Conservation (phyloP, 768 basidiomycete genomes). For the Lentinula sp. region DNA sequence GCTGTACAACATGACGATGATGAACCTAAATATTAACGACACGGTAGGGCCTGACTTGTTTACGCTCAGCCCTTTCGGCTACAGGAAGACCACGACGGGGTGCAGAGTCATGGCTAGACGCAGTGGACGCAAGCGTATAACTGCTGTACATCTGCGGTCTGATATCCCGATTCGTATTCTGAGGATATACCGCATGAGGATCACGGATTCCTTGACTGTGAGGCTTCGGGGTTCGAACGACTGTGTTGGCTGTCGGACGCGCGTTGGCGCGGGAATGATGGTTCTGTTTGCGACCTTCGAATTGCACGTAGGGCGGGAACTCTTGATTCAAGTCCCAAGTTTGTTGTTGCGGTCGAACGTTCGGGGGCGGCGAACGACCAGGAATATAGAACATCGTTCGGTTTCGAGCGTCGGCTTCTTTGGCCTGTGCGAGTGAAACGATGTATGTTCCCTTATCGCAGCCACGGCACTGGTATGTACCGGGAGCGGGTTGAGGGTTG, state of each 20-base stretch:
- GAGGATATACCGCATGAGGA: background rate
- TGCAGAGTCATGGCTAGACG: background rate
- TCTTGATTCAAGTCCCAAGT: background rate
- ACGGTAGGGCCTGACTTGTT: background rate
- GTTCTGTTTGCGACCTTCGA: background rate
- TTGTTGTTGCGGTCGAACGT: background rate
- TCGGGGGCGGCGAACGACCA: background rate
- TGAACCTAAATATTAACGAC: background rate
- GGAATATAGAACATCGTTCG: background rate
- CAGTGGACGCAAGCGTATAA: background rate
- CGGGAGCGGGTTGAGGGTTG: background rate
- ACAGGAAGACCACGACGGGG: background rate
- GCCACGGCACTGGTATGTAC: background rate
- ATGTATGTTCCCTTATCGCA: constrained; percentile 2
- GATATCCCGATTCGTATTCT: too few species aligned
- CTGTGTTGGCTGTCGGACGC: background rate
- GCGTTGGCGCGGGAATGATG: background rate
- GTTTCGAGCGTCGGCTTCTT: background rate
- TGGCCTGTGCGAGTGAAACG: background rate
- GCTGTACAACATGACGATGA: background rate
- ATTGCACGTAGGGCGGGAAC: background rate
- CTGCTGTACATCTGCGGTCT: background rate
- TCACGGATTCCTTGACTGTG: background rate
- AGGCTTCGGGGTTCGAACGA: background rate
- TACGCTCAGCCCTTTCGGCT: background rate